These are phyloP conservation scores for Gaillardinia entomophila DNA, from an alignment of 805 yeast genomes.

Conservation along the genomic window DNA sequence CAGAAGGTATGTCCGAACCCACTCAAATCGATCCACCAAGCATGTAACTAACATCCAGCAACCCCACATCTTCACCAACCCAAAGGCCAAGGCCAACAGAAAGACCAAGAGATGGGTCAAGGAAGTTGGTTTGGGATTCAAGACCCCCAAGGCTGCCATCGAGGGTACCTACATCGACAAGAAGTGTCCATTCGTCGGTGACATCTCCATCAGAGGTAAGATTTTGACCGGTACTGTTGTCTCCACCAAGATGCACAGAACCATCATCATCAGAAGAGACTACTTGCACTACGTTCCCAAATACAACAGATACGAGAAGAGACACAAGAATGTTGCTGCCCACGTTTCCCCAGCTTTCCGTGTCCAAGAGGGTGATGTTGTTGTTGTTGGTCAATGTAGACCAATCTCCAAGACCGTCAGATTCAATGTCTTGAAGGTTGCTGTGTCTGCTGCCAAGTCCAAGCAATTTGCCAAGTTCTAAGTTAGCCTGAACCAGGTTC, in stretches of 20 bases:
- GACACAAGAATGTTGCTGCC: conserved; percentile 99
- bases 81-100: conserved; percentile 98
- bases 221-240: conserved; percentile 99
- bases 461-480: conserved; percentile 98
- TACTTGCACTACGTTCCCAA: conserved; percentile 99
- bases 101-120: conserved; percentile 99
- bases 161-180: conserved; percentile 99
- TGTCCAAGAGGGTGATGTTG: conserved; percentile 97
- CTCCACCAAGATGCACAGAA: conserved; percentile 99
- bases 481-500: conserved; percentile 16
- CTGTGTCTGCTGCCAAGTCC: conserved; percentile 79
- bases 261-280: conserved; percentile 99
- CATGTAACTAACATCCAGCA: conserved; percentile 58
- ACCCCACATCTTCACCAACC: conserved; percentile 99
- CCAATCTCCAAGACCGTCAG: conserved; percentile 99
- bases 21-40: background rate
- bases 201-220: conserved; percentile 98
- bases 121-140: conserved; percentile 99
- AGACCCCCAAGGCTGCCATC: conserved; percentile 98
- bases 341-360: conserved; percentile 99
- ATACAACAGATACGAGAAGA: conserved; percentile 99
- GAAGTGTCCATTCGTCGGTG: conserved; percentile 99
- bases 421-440: conserved; percentile 97
- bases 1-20: conserved; percentile 77
- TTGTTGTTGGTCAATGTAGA: conserved; percentile 99